Conservation (phyloP, 2,329 filamentous ascomycete species). For the Macrophomina pseudophaseolina region DNA sequence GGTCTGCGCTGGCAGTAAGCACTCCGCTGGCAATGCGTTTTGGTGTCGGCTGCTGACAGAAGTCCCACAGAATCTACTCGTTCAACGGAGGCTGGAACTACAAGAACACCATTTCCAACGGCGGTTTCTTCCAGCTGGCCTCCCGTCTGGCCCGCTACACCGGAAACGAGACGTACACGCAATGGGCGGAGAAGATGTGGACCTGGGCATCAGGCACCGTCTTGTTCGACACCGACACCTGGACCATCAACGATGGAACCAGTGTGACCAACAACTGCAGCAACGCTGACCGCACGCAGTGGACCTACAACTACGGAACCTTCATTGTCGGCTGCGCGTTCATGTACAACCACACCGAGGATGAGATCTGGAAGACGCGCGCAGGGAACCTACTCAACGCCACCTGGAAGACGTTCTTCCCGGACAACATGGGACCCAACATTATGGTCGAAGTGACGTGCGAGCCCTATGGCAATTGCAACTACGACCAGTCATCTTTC, state of each 20-base stretch:
- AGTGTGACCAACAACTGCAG: constrained; percentile 55
- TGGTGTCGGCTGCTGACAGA: neutral
- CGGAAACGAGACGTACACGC: constrained; percentile 60
- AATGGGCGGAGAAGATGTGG: constrained; percentile 61
- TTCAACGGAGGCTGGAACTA: constrained; percentile 58
- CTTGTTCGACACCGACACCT: constrained; percentile 59
- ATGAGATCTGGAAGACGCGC: constrained; percentile 60
- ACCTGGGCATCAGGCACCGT: constrained; percentile 52
- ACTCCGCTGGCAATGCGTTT: neutral
- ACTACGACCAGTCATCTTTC: constrained; percentile 73
- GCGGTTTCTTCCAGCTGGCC: constrained; percentile 57
- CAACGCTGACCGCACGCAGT: constrained; percentile 60
- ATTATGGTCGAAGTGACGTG: constrained; percentile 72
- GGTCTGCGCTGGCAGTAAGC: constrained; percentile 36
- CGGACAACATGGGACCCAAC: constrained; percentile 58
- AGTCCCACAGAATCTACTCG: constrained; percentile 38
- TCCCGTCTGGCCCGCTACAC: constrained; percentile 45
- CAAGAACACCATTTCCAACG: constrained; percentile 60
- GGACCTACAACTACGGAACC: constrained; percentile 70
- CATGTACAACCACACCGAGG: constrained; percentile 65
- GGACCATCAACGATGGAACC: constrained; percentile 59
- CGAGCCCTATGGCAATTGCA: constrained; percentile 65
- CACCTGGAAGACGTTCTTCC: constrained; percentile 56
- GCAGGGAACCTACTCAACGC: constrained; percentile 58
- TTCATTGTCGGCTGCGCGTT: constrained; percentile 69